A percentile compares a stretch with the other conserved stretches of the same genome.
phyloP scores from a whole-genome alignment of 2,329 filamentous ascomycete genomes.

The Sporothrix luriei region DNA sequence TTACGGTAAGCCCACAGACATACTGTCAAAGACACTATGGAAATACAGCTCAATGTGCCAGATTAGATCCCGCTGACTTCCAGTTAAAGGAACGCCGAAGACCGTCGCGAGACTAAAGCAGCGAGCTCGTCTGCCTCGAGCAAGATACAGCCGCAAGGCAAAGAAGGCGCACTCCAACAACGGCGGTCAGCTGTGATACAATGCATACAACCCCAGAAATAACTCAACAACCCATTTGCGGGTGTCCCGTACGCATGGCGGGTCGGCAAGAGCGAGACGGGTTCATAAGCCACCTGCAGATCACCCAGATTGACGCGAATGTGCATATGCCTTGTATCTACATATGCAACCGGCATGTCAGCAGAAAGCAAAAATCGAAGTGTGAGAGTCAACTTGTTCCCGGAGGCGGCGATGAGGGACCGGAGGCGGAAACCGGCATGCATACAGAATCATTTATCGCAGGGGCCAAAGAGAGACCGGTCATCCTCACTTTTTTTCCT shows the following conservation, averaged over 20 bases:
- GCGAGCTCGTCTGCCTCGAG: constrained; percentile 55
- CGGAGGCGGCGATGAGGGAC: constrained; percentile 55
- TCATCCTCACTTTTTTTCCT: constrained; percentile 54
- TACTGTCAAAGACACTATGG: background rate
- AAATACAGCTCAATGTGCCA: background rate
- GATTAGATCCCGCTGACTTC: background rate
- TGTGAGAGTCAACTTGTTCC: constrained; percentile 45
- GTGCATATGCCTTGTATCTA: constrained; percentile 68
- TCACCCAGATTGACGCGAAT: constrained; percentile 58
- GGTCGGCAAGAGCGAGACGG: constrained; percentile 39
- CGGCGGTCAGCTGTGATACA: background rate
- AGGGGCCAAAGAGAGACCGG: constrained; percentile 56
- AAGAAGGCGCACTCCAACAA: no score
- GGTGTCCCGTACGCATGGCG: constrained; percentile 61
- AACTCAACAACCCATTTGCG: constrained; percentile 62
- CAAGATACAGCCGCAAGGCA: background rate
- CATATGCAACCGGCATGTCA: constrained; percentile 65
- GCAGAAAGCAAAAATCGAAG: constrained; percentile 42
- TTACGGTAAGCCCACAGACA: constrained; percentile 49
- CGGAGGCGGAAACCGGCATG: constrained; percentile 50
- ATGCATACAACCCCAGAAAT: background rate
- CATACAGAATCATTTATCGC: constrained; percentile 54
- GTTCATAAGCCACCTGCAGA: constrained; percentile 70
- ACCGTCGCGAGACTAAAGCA: constrained; percentile 52
- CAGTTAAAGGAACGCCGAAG: constrained; percentile 56